These are phyloP conservation scores for Ustilago shanxiensis DNA, from an alignment of 1,284 basidiomycete genomes.

Conservation along the genomic window DNA sequence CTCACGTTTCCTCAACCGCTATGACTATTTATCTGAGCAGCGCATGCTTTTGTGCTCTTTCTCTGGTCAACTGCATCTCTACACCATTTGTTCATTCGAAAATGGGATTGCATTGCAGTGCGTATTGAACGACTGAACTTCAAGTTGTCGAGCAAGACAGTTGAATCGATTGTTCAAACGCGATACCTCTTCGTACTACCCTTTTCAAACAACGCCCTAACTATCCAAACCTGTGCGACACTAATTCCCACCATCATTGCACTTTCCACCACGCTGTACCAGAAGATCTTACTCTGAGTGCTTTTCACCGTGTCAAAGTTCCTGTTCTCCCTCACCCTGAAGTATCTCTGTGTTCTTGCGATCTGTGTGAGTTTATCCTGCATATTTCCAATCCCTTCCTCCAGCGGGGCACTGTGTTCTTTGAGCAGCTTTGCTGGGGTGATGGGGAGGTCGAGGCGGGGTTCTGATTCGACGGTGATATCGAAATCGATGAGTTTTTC, in stretches of 20 bases:
- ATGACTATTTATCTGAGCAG: too few species aligned
- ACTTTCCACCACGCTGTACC: slow-evolving; percentile 64
- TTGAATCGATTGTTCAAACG: slow-evolving; percentile 38
- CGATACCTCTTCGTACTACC: slow-evolving; percentile 65
- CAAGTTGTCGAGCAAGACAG: too few species aligned
- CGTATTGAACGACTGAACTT: too few species aligned
- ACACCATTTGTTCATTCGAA: too few species aligned
- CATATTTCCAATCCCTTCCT: slow-evolving; percentile 60
- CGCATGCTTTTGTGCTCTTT: too few species aligned
- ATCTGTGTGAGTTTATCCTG: slow-evolving; percentile 57
- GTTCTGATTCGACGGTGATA: slow-evolving; percentile 69
- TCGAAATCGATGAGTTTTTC: slow-evolving; percentile 69
- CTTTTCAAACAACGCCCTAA: slow-evolving; percentile 63
- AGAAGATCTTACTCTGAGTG: slow-evolving; percentile 64
- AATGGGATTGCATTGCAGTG: too few species aligned
- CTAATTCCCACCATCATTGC: slow-evolving; percentile 63
- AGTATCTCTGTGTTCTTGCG: slow-evolving; percentile 65
- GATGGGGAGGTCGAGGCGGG: slow-evolving; percentile 64
- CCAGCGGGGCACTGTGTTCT: slow-evolving; percentile 65
- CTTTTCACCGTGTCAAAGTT: slow-evolving; percentile 64
- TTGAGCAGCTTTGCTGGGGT: slow-evolving; percentile 55
- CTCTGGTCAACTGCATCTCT: too few species aligned
- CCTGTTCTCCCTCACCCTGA: slow-evolving; percentile 67
- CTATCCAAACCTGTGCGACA: slow-evolving; percentile 64
- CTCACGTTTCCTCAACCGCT: too few species aligned